Evolutionary conservation across 768 basidiomycete species (phyloP).

Genomic region (Megacollybia marginata): DNA sequence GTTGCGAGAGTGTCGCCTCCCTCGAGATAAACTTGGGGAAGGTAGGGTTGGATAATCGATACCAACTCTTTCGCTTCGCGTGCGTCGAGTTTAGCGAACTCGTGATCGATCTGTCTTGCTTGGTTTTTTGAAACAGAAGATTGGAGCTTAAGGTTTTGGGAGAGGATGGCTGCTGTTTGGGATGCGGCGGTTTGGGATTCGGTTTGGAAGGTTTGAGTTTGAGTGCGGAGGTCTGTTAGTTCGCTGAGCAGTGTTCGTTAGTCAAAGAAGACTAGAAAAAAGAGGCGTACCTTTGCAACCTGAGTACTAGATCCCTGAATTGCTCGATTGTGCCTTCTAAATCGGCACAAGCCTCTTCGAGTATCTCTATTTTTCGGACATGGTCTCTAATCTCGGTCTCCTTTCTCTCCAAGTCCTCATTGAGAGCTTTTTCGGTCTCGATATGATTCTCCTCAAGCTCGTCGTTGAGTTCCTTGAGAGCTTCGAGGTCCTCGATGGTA

Average conservation of each 20-base stretch:
- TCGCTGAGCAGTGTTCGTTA: slow-evolving; percentile 43
- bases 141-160: slow-evolving; percentile 90
- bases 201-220: slow-evolving; percentile 78
- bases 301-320: slow-evolving; percentile 87
- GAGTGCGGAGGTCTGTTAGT: slow-evolving; percentile 72
- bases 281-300: slow-evolving; percentile 64
- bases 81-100: slow-evolving; percentile 80
- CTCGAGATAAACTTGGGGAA: slow-evolving; percentile 87
- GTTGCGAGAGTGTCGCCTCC: slow-evolving; percentile 78
- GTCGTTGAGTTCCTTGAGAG: slow-evolving; percentile 92
- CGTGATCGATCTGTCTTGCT: slow-evolving; percentile 82
- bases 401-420: slow-evolving; percentile 78
- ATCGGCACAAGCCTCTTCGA: slow-evolving; percentile 81
- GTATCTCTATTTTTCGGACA: slow-evolving; percentile 47
- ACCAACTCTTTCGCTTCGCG: slow-evolving; percentile 76
- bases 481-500: slow-evolving; percentile 93
- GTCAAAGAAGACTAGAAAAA: neutral
- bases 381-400: slow-evolving; percentile 69
- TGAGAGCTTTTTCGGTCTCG: slow-evolving; percentile 86
- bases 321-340: slow-evolving; percentile 83
- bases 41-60: slow-evolving; percentile 70
- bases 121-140: slow-evolving; percentile 88
- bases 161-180: slow-evolving; percentile 90
- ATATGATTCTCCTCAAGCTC: slow-evolving; percentile 96
- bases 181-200: slow-evolving; percentile 79